Conservation (phyloP, 2,329 filamentous ascomycete genomes). For the Trichoderma asperellum region DNA sequence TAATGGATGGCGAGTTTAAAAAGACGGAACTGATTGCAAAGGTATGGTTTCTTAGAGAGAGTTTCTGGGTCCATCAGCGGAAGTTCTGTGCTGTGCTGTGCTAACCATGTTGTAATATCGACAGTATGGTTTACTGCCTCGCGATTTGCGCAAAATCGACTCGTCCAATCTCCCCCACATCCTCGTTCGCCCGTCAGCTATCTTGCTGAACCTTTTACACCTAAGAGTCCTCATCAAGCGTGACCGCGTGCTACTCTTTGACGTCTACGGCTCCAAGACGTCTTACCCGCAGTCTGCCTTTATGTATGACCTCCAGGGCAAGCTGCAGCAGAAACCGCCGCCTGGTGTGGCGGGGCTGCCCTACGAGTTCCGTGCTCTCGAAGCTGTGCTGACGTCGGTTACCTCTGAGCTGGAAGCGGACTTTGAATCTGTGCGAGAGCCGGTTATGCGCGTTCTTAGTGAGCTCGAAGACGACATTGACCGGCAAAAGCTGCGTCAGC, state of each 20-base stretch:
- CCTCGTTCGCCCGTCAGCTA: slow-evolving; percentile 87
- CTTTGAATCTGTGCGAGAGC: slow-evolving; percentile 90
- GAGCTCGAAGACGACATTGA: slow-evolving; percentile 97
- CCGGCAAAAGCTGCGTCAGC: slow-evolving; percentile 84
- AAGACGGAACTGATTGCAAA: slow-evolving; percentile 97
- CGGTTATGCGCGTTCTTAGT: slow-evolving; percentile 83
- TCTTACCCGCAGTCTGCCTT: slow-evolving; percentile 96
- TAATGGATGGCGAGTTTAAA: slow-evolving; percentile 95
- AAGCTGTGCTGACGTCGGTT: slow-evolving; percentile 92
- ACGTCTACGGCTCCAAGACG: slow-evolving; percentile 91
- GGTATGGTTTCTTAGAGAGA: slow-evolving; percentile 50
- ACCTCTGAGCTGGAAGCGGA: slow-evolving; percentile 91
- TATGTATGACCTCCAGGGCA: slow-evolving; percentile 95
- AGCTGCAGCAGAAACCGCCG: slow-evolving; percentile 74
- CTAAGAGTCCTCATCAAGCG: slow-evolving; percentile 94
- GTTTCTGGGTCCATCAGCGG: not conserved
- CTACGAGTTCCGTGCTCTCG: slow-evolving; percentile 94
- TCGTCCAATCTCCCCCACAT: slow-evolving; percentile 95
- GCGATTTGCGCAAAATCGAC: slow-evolving; percentile 96
- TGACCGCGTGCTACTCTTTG: slow-evolving; percentile 91
- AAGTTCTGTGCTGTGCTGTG: not conserved
- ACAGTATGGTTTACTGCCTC: slow-evolving; percentile 86
- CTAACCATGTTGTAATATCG: slow-evolving; percentile 41
- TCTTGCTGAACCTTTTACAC: slow-evolving; percentile 94
- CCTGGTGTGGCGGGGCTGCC: slow-evolving; percentile 69